Percentiles rank a stretch among this genome's conserved stretches.
These are phyloP conservation scores for Bauhinia variegata DNA, from an alignment of 306 rosid genomes.

Conservation along the genomic window DNA sequence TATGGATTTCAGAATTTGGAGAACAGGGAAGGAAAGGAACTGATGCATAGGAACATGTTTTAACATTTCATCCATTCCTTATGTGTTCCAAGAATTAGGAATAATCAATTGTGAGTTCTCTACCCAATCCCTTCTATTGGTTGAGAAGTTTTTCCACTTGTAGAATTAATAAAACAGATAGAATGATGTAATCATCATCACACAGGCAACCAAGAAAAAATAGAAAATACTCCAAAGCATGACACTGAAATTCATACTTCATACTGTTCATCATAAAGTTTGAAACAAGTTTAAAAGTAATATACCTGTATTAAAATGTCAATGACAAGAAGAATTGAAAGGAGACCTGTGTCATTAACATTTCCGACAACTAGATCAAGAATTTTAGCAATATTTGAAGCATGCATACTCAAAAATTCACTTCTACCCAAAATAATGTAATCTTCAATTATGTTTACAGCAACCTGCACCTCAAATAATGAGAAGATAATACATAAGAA, in stretches of 20 bases:
- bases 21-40: too few relatives aligned
- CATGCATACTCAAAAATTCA: conserved; percentile 83
- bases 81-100: too few relatives aligned
- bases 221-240: background rate
- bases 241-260: background rate
- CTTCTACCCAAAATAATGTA: conserved; percentile 86
- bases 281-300: conserved; percentile 21
- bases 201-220: background rate
- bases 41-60: too few relatives aligned
- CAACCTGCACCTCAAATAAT: conserved; percentile 63
- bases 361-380: conserved; percentile 86
- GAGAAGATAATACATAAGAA: conserved; percentile 27
- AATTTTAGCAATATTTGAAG: conserved; percentile 76
- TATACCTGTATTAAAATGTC: conserved; percentile 86
- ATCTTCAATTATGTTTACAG: conserved; percentile 79
- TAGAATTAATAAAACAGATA: background rate
- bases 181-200: background rate
- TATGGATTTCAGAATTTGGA: background rate
- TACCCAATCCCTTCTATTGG: background rate
- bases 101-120: too few relatives aligned
- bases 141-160: background rate
- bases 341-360: conserved; percentile 85
- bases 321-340: conserved; percentile 80
- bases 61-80: too few relatives aligned
- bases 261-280: background rate